Conservation (phyloP, 2,329 filamentous ascomycete genomes). For the Aspergillus brasiliensis region DNA sequence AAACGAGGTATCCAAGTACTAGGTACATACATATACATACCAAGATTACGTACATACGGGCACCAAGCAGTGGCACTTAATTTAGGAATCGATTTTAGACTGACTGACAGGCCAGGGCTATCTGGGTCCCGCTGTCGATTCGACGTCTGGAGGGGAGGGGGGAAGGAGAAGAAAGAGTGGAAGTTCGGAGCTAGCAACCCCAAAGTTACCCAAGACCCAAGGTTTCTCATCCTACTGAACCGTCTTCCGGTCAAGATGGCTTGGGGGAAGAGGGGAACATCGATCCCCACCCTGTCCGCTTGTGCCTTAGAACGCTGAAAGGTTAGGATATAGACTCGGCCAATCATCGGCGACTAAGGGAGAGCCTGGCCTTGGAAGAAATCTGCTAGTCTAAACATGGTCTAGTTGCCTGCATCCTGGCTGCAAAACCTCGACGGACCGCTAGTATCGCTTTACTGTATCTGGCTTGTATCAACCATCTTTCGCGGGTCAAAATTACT, state of each 20-base stretch:
- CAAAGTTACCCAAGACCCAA: background rate
- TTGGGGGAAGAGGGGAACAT: slow-evolving; percentile 14
- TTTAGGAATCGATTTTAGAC: background rate
- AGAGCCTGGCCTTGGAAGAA: slow-evolving; percentile 16
- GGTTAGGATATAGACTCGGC: slow-evolving; percentile 17
- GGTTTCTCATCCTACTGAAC: slow-evolving; percentile 3
- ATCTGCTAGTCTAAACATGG: slow-evolving; percentile 15
- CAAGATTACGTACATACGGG: background rate
- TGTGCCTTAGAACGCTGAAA: slow-evolving; percentile 10
- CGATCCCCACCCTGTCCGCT: slow-evolving; percentile 19
- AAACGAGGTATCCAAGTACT: slow-evolving; percentile 11
- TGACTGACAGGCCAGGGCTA: slow-evolving; percentile 3
- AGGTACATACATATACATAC: slow-evolving; percentile 8
- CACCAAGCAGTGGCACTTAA: slow-evolving; percentile 6
- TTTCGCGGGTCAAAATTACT: background rate
- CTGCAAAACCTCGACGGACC: background rate
- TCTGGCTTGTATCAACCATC: background rate
- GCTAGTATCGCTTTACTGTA: slow-evolving; percentile 7
- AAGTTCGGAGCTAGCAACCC: background rate
- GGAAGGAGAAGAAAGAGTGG: too few relatives aligned
- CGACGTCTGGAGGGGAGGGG: background rate
- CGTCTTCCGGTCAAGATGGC: slow-evolving; percentile 9
- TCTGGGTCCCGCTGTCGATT: slow-evolving; percentile 4
- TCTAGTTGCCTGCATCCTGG: slow-evolving; percentile 20
- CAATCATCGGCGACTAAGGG: slow-evolving; percentile 15